These are phyloP conservation scores for Diaporthe vexans DNA, from an alignment of 2,329 filamentous ascomycete genomes.

Conservation along the genomic window DNA sequence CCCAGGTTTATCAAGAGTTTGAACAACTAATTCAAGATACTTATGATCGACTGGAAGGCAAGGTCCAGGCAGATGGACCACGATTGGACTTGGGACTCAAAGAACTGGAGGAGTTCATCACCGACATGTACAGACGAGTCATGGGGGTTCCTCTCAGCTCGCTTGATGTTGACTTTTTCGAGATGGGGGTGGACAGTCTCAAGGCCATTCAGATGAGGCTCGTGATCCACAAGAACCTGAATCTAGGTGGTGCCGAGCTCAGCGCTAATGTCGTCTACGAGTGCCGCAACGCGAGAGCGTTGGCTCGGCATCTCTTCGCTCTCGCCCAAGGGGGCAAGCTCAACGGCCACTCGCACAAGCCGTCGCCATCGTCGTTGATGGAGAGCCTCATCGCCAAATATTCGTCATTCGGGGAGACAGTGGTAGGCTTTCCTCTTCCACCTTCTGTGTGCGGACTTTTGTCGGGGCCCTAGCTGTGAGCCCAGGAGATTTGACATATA, in stretches of 20 bases:
- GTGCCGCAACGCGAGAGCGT: conserved; percentile 52
- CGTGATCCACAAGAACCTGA: conserved; percentile 55
- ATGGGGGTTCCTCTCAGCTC: conserved; percentile 51
- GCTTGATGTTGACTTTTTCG: conserved; percentile 57
- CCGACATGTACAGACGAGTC: conserved; percentile 48
- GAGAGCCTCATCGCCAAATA: conserved; percentile 60
- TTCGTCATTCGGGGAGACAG: conserved; percentile 51
- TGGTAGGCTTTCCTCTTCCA: conserved; percentile 39
- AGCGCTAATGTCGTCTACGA: conserved; percentile 59
- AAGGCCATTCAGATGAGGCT: conserved; percentile 61
- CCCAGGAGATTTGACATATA: background rate
- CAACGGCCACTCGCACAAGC: conserved; percentile 46
- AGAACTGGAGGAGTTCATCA: conserved; percentile 52
- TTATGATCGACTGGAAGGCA: conserved; percentile 50
- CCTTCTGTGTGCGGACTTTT: too few relatives aligned
- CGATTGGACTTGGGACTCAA: conserved; percentile 45
- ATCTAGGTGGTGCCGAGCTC: conserved; percentile 50
- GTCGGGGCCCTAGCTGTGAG: too few relatives aligned
- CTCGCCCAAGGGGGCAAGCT: conserved; percentile 47
- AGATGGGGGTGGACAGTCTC: conserved; percentile 60
- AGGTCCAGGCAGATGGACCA: background rate
- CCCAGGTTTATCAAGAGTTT: conserved; percentile 59
- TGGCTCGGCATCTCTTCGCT: conserved; percentile 52
- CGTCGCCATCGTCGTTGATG: conserved; percentile 53
- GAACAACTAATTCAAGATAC: conserved; percentile 56